These are phyloP conservation scores for Neurospora sp. DNA, from an alignment of 495 filamentous ascomycete species.

Conservation along the genomic window DNA sequence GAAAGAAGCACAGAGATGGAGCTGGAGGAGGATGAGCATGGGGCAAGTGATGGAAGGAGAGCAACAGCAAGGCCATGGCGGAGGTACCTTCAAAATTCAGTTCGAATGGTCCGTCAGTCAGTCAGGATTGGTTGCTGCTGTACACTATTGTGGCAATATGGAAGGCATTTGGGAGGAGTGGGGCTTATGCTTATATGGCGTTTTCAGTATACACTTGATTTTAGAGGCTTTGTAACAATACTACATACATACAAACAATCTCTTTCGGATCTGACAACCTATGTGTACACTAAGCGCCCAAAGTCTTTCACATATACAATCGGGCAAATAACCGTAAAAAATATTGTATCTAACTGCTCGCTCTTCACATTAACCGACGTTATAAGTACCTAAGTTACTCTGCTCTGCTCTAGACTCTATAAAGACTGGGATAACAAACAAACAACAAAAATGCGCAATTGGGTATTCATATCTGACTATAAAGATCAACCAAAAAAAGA, in stretches of 20 bases:
- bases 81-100: too few relatives aligned
- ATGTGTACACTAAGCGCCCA: too few relatives aligned
- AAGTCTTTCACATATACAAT: too few relatives aligned
- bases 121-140: not conserved
- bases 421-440: not conserved
- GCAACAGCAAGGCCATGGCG: not conserved
- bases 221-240: not conserved
- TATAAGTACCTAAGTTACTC: not conserved
- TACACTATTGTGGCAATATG: not conserved
- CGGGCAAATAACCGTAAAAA: too few relatives aligned
- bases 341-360: not conserved
- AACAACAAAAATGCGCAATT: not conserved
- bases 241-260: not conserved
- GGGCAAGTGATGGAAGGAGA: not conserved
- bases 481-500: slow-evolving; percentile 1
- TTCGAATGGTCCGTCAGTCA: not conserved
- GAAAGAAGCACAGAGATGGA: not conserved
- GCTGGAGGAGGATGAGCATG: not conserved
- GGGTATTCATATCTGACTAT: slow-evolving; percentile 10
- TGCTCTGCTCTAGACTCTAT: not conserved
- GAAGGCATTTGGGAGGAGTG: not conserved
- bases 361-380: not conserved
- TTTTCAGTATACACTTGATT: not conserved
- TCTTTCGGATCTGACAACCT: too few relatives aligned
- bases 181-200: not conserved